Conservation (phyloP, 2,329 filamentous ascomycete genomes). For the Talaromyces marneffei region DNA sequence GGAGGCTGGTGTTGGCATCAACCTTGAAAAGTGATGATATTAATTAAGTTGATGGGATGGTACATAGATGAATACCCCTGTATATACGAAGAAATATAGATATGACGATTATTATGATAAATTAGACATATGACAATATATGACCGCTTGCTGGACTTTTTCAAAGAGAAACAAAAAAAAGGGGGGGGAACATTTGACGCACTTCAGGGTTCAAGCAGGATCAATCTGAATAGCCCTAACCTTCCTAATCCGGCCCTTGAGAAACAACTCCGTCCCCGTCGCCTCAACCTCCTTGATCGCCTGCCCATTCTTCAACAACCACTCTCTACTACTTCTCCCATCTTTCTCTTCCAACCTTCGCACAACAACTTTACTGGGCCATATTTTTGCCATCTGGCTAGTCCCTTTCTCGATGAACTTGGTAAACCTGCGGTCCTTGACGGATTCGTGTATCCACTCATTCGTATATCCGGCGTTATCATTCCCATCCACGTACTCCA, state of each 20-base stretch:
- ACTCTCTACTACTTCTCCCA: neutral
- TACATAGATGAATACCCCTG: constrained; percentile 7
- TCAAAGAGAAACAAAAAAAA: too few relatives aligned
- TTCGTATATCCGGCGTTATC: constrained; percentile 9
- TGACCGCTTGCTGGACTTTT: neutral
- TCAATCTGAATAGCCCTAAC: constrained; percentile 14
- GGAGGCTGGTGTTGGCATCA: constrained; percentile 62
- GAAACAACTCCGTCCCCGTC: constrained; percentile 12
- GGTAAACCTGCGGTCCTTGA: constrained; percentile 6
- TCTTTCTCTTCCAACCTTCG: neutral
- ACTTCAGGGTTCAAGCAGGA: constrained; percentile 6
- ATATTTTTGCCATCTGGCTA: constrained; percentile 31
- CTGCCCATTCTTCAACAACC: constrained; percentile 8
- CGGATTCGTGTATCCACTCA: constrained; percentile 15
- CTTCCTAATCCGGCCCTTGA: constrained; percentile 13
- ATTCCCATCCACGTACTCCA: constrained; percentile 16
- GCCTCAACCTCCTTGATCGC: constrained; percentile 8
- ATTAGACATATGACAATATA: neutral
- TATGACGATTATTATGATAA: neutral
- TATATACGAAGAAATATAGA: constrained; percentile 2
- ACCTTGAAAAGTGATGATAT: neutral
- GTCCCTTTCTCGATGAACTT: neutral
- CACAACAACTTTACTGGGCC: constrained; percentile 11
- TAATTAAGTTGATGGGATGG: neutral
- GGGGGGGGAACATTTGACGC: neutral